These are phyloP conservation scores for Podosphaera aphanis DNA, from an alignment of 2,329 filamentous ascomycete genomes.

Conservation along the genomic window DNA sequence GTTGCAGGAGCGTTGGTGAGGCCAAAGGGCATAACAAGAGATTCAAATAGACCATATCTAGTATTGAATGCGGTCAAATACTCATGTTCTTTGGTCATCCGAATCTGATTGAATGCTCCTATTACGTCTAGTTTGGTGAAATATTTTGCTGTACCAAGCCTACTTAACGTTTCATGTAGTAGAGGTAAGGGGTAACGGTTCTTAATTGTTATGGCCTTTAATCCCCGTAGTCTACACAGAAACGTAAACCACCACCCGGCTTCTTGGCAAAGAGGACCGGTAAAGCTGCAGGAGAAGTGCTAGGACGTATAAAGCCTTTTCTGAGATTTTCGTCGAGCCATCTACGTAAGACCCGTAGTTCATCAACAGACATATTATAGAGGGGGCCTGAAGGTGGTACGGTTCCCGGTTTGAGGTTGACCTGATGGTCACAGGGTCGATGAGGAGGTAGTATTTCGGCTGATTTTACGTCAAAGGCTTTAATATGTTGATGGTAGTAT, in stretches of 20 bases:
- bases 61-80: not conserved
- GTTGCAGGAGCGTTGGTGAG: not conserved
- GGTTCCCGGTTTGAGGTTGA: too few species aligned
- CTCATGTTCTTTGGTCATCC: not conserved
- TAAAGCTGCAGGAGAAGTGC: too few species aligned
- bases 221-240: not conserved
- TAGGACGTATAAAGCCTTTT: not conserved
- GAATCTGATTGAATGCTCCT: not conserved
- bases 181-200: not conserved
- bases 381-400: not conserved
- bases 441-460: too few species aligned
- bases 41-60: not conserved
- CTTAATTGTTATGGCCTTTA: not conserved
- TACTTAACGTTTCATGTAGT: not conserved
- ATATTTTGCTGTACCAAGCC: not conserved
- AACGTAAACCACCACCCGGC: not conserved
- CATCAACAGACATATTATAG: not conserved
- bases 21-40: not conserved
- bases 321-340: not conserved
- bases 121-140: slow-evolving; percentile 1
- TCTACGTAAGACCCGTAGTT: not conserved
- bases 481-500: too few species aligned
- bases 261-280: not conserved
- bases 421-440: too few species aligned
- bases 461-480: too few species aligned